Conservation (phyloP, 129 eudicot genomes). For the Kitagawia praeruptora region DNA sequence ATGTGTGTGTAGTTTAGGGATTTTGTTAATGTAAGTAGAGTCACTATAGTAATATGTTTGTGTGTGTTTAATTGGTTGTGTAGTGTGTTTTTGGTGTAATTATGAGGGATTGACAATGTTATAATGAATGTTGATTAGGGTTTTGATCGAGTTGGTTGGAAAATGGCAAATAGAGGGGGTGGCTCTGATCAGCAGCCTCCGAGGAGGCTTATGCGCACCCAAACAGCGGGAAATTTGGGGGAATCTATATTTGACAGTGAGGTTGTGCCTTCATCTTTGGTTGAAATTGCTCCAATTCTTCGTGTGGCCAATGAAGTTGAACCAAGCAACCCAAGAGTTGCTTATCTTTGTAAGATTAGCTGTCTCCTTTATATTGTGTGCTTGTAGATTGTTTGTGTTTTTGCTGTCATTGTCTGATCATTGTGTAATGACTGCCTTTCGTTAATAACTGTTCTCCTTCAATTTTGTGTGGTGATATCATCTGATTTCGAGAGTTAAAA, state of each 20-base stretch:
- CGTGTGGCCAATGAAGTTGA: conserved; percentile 99
- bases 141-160: conserved; percentile 18
- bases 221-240: conserved; percentile 83
- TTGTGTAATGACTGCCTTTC: neutral
- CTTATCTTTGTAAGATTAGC: conserved; percentile 71
- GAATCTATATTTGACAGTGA: conserved; percentile 96
- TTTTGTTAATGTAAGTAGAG: neutral
- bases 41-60: too few species aligned
- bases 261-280: conserved; percentile 88
- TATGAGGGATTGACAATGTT: neutral
- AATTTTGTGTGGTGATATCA: neutral
- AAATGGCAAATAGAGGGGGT: conserved; percentile 54
- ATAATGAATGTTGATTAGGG: conserved; percentile 8
- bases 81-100: neutral
- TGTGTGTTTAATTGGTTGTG: neutral
- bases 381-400: neutral
- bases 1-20: neutral
- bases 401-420: neutral
- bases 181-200: conserved; percentile 59
- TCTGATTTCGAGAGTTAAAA: neutral
- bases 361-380: neutral
- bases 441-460: neutral
- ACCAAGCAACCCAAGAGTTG: conserved; percentile 83
- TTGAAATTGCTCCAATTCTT: conserved; percentile 93
- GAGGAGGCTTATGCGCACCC: conserved; percentile 81